These are phyloP conservation scores for Cicer cuneatum DNA, from an alignment of 306 rosid species.

Conservation along the genomic window DNA sequence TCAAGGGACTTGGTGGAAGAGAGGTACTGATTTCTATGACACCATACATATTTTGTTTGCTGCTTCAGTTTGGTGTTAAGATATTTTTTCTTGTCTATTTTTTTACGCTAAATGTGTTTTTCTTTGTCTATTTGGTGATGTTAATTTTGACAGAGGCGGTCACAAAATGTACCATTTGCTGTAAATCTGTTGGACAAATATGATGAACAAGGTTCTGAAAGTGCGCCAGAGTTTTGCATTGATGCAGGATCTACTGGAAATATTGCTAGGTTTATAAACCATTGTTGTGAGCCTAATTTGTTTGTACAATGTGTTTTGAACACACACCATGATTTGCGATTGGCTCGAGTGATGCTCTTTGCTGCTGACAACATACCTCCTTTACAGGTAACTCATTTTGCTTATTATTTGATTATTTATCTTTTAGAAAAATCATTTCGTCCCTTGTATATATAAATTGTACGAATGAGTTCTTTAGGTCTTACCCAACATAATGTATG, in stretches of 20 bases:
- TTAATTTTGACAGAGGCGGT: constrained; percentile 66
- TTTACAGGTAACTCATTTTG: constrained; percentile 67
- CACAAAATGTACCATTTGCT: constrained; percentile 54
- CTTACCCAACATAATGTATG: neutral
- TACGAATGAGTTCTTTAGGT: neutral
- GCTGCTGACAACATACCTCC: constrained; percentile 99
- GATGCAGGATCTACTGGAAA: constrained; percentile 91
- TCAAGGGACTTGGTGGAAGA: constrained; percentile 88
- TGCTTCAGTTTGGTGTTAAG: neutral
- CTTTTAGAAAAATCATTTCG: neutral
- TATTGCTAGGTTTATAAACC: constrained; percentile 88
- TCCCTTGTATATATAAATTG: neutral
- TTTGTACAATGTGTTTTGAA: constrained; percentile 96
- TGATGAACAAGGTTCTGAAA: constrained; percentile 68
- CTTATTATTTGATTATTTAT: neutral
- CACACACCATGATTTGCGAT: constrained; percentile 76
- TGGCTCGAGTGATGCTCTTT: constrained; percentile 88
- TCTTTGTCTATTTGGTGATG: constrained; percentile 1
- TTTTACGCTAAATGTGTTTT: too few species aligned
- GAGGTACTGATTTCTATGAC: constrained; percentile 61
- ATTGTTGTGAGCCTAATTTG: constrained; percentile 93
- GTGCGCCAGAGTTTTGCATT: constrained; percentile 79
- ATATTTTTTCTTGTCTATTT: neutral
- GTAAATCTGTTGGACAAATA: constrained; percentile 56
- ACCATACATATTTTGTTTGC: constrained; percentile 1